Conservation (phyloP, 345 rosid genomes). For the Moricandia moricandioides region DNA sequence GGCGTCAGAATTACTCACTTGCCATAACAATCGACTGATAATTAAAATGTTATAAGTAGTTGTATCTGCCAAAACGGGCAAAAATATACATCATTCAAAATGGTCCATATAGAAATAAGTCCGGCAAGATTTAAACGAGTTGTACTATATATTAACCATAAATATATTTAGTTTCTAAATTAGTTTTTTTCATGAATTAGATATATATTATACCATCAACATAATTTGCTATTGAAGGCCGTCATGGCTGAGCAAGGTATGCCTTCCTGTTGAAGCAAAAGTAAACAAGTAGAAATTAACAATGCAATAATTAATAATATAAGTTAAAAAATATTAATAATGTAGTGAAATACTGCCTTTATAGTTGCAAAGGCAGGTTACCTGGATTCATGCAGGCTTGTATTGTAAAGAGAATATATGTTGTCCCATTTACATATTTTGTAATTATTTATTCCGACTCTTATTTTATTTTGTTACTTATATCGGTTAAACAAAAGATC, state of each 20-base stretch:
- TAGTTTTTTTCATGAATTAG: neutral
- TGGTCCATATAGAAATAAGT: neutral
- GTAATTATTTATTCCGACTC: neutral
- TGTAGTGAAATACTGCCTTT: conserved; percentile 13
- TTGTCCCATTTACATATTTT: conserved; percentile 19
- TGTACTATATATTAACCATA: conserved; percentile 6
- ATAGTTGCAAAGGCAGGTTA: conserved; percentile 31
- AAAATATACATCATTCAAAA: neutral
- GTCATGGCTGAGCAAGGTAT: conserved; percentile 32
- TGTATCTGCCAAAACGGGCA: neutral
- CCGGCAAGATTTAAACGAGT: conserved; percentile 29
- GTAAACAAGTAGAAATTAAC: conserved; percentile 17
- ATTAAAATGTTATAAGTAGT: neutral
- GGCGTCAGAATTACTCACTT: too few relatives aligned
- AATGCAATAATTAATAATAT: conserved; percentile 7
- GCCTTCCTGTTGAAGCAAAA: conserved; percentile 30
- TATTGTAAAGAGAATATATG: conserved; percentile 37
- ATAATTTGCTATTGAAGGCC: conserved; percentile 5
- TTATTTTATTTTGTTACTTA: conserved; percentile 20
- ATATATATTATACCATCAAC: neutral
- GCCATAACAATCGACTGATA: neutral
- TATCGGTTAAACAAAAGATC: conserved; percentile 28
- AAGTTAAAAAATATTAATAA: too few relatives aligned
- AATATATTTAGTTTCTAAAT: neutral
- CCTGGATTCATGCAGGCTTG: conserved; percentile 35